Evolutionary conservation across 192 early-diverging fungal species (phyloP), one percentile per base, ranked within the genome.

Genomic region (Fimicolochytrium jonesii): DNA sequence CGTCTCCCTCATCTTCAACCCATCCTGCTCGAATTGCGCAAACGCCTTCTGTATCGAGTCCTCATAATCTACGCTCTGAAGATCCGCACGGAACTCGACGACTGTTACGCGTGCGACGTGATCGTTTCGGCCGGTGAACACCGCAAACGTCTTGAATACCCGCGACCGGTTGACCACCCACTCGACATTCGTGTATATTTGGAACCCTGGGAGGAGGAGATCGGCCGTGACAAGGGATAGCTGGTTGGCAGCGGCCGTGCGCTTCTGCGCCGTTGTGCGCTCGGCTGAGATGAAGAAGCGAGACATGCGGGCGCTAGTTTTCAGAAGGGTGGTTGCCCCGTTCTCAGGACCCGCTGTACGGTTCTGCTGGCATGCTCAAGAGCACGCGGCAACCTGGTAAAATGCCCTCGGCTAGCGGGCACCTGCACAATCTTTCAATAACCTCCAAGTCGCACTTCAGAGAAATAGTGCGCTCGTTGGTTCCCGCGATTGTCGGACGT

Each of bases 121-220:
- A 3, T 37, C 49, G 0, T 64, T 29, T 3, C 52, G 11, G 0
- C 56, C 64, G 1, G 70, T 71, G 22, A 53, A 61, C 30, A 71
- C 70, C 6, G 64, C 70, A 63, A 71, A 71, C n/a, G 70, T 67
- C 26, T 67, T 67, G 51, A 62, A 61, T 15, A 71, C 34, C 1
- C 59, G 62, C 5, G 28, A 25, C 1, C 70, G 55, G 34, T 54
- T 46, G 11, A 67, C 31, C 18, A 71, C 47, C 70, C 70, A 71
- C 25, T 61, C 59, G 20, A 52, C 34, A 30, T 49, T 56, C 30
- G 36, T 39, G 65, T 67, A 52, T 28, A 71, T 25, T 41, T 67
- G 62, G 42, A 37, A 71, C 4, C 64, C 64, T 4, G 31, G 15
- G 15, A 70, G 43, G n/a, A 30, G 56, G 50, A 36, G 17, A 18